Evolutionary conservation across 345 rosid species (phyloP).

Genomic region (Populus euphratica): DNA sequence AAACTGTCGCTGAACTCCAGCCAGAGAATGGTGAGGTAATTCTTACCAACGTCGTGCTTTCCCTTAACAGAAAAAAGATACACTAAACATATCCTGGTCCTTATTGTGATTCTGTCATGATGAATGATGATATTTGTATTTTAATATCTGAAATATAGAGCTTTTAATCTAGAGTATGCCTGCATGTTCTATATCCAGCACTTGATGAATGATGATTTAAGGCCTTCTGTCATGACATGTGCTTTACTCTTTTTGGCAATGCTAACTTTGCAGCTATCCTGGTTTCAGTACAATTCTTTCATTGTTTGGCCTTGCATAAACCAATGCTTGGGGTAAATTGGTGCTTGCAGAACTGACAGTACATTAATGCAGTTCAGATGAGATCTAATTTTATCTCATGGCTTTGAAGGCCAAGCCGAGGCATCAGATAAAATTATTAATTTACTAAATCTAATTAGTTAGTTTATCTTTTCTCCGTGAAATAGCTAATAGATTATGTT

Average conservation of each 20-base stretch:
- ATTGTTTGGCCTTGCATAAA: background rate
- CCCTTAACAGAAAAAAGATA: background rate
- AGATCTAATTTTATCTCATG: too few species aligned
- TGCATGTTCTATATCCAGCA: background rate
- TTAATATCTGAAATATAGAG: background rate
- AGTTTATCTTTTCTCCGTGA: too few species aligned
- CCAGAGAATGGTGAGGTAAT: conserved; percentile 81
- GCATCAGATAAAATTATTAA: too few species aligned
- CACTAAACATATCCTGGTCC: background rate
- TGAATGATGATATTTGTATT: background rate
- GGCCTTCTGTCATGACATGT: background rate
- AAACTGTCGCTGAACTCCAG: conserved; percentile 65
- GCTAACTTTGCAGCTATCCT: too few species aligned
- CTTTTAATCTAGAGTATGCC: background rate
- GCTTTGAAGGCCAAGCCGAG: too few species aligned
- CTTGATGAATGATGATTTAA: background rate
- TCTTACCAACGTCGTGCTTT: conserved; percentile 1
- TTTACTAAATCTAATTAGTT: too few species aligned
- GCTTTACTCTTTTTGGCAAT: too few species aligned
- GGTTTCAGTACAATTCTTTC: too few species aligned
- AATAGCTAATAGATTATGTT: too few species aligned
- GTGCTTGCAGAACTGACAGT: background rate
- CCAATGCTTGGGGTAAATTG: background rate
- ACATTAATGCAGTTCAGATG: background rate
- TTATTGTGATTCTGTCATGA: background rate